These are phyloP conservation scores for Colletotrichum zoysiae DNA, from an alignment of 2,329 filamentous ascomycete species.

Conservation along the genomic window DNA sequence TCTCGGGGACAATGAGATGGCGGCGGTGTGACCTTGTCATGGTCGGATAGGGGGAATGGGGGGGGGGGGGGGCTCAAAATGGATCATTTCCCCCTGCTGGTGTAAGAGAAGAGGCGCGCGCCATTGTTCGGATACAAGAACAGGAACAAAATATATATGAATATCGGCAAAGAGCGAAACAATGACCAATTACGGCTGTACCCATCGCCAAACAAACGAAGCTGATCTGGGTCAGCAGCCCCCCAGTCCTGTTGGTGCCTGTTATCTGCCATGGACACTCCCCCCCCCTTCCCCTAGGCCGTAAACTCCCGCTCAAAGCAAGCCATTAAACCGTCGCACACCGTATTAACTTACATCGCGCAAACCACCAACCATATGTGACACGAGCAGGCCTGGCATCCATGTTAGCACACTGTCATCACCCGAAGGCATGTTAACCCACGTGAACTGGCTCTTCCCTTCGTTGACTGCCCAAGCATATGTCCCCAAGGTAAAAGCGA, in stretches of 20 bases:
- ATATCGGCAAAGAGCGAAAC: too few species aligned
- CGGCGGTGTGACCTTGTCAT: constrained; percentile 2
- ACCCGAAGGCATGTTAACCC: background rate
- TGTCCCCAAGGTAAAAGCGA: background rate
- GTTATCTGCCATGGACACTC: constrained; percentile 3
- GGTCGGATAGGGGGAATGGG: background rate
- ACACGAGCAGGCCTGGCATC: background rate
- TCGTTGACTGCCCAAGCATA: background rate
- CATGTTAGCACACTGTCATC: background rate
- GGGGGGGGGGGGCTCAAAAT: too few species aligned
- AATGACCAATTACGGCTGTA: constrained; percentile 1
- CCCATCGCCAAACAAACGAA: background rate
- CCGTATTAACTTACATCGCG: constrained; percentile 24
- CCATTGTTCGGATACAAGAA: background rate
- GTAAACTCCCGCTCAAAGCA: constrained; percentile 30
- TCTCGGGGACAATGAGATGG: constrained; percentile 32
- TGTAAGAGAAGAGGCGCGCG: background rate
- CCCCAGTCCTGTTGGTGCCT: constrained; percentile 21
- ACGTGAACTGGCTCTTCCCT: constrained; percentile 1
- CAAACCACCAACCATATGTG: background rate
- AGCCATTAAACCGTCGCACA: background rate
- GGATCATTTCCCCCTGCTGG: background rate
- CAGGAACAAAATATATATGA: background rate
- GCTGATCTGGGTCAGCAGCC: background rate
- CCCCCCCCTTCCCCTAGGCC: background rate